Base-by-base conservation (phyloP, 805 yeast genomes). In the Pichia cephalocereana region DNA sequence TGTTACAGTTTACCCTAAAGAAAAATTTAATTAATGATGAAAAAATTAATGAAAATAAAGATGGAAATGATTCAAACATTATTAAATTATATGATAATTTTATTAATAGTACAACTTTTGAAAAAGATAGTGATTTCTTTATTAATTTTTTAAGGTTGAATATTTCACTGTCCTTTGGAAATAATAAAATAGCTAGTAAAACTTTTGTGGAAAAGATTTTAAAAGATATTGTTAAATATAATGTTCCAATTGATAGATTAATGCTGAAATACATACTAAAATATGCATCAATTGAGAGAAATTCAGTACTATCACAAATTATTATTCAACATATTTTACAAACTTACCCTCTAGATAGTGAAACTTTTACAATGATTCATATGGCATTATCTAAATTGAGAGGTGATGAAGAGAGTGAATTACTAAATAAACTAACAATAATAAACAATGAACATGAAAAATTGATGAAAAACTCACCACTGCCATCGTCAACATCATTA, bases 221-320 rank as follows among this genome's bases (percentile, higher is more conserved):
- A 2, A n/a, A 36, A 10, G 52, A 52, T 39, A 27, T 52, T 2
- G 7, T 41, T 2, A 26, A 46, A 8, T 14, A 12, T 12, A 36
- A 41, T 10, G 14, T 46, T 4, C 7, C 37, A 26, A 39, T 46
- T 4, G 51, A 52, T 23, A 44, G 55, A 40, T 44, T 38, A 11
- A 12, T 52, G 30, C 17, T 47, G 2, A 46, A 46, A 38, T 41
- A 50, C 11, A 14, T 52, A 2, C 27, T 52, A 1, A 52, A 52
- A 38, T 49, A 32, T 14, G 41, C 48, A 23, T 41, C 43, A 37
- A 8, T 38, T 3, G 23, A 18, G 1, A 7, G 18, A 9, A 40
- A 48, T 10, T 7, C 8, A 4, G 40, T 31, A 14, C 12, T 48
- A 27, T 30, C 41, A 4, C 23, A 36, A 15, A 4, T 41, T 8